Percentiles rank a stretch among this genome's conserved stretches.
Evolutionary conservation across 768 basidiomycete species (phyloP).

Genomic region (Auriscalpium vulgare): DNA sequence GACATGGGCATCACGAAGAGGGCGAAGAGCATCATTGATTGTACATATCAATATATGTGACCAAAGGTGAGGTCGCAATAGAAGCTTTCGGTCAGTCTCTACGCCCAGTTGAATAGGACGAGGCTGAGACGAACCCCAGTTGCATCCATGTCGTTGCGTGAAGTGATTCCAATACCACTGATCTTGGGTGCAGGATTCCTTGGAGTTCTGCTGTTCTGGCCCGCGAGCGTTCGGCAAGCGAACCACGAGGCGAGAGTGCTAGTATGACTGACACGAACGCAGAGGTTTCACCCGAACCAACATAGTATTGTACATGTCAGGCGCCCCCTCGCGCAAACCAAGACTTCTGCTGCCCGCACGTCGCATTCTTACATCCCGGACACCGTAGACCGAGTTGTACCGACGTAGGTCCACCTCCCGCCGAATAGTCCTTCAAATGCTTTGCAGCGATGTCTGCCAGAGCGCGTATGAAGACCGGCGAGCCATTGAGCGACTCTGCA

Average conservation of each 20-base stretch:
- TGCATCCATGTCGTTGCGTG: neutral
- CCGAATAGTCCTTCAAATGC: conserved; percentile 60
- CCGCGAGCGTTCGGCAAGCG: no score
- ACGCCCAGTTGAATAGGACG: neutral
- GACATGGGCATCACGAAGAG: conserved; percentile 33
- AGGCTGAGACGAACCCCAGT: neutral
- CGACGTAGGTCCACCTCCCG: conserved; percentile 60
- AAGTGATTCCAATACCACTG: neutral
- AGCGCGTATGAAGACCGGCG: conserved; percentile 91
- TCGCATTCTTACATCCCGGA: conserved; percentile 87
- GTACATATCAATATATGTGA: neutral
- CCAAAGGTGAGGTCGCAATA: neutral
- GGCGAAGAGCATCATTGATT: conserved; percentile 32
- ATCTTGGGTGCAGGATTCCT: neutral
- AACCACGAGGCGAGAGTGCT: no score
- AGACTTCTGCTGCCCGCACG: conserved; percentile 79
- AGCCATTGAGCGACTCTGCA: conserved; percentile 88
- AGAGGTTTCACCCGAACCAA: no score
- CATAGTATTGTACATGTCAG: no score
- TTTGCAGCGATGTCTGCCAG: conserved; percentile 83
- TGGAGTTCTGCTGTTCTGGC: neutral
- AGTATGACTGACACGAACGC: no score
- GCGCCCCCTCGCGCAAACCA: conserved; percentile 80
- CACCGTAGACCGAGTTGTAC: conserved; percentile 82
- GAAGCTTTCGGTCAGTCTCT: neutral